phyloP scores from a whole-genome alignment of 306 rosid species.

The Carpinus viminea region DNA sequence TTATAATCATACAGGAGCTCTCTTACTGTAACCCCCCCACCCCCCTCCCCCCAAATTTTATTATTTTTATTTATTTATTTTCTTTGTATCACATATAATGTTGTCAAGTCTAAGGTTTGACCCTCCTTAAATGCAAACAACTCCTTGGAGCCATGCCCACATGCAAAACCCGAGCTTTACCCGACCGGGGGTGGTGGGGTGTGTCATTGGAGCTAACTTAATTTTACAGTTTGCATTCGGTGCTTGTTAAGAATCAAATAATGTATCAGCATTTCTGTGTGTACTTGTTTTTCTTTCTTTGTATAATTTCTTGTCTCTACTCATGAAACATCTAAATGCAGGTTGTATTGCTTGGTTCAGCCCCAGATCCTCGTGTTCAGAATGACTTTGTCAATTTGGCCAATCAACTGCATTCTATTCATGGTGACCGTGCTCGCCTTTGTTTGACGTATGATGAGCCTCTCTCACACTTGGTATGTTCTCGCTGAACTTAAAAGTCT shows the following conservation, averaged over 20 bases:
- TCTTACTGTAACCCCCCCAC: background rate
- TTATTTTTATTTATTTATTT: too few species aligned
- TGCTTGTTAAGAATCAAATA: constrained; percentile 17
- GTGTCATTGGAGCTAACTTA: constrained; percentile 1
- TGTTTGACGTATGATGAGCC: constrained; percentile 94
- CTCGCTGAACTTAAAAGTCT: constrained; percentile 16
- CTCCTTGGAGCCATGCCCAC: too few species aligned
- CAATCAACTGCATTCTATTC: constrained; percentile 62
- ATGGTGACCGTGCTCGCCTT: constrained; percentile 67
- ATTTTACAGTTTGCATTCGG: constrained; percentile 14
- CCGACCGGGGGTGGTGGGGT: too few species aligned
- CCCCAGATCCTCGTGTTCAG: constrained; percentile 97
- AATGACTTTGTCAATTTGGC: constrained; percentile 86
- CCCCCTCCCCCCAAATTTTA: too few species aligned
- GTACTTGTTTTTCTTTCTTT: background rate
- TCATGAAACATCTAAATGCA: constrained; percentile 37
- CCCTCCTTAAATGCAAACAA: too few species aligned
- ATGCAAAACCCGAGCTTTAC: too few species aligned
- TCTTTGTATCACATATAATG: too few species aligned
- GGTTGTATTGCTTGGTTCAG: constrained; percentile 97
- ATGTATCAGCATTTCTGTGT: constrained; percentile 13
- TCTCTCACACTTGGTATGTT: constrained; percentile 89
- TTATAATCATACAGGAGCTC: constrained; percentile 3
- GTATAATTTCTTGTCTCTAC: constrained; percentile 8
- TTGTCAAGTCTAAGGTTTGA: too few species aligned